Percentiles rank a stretch among this genome's conserved stretches.
Evolutionary conservation across 441 rosid genomes (phyloP).

Genomic region (Viola pubescens): DNA sequence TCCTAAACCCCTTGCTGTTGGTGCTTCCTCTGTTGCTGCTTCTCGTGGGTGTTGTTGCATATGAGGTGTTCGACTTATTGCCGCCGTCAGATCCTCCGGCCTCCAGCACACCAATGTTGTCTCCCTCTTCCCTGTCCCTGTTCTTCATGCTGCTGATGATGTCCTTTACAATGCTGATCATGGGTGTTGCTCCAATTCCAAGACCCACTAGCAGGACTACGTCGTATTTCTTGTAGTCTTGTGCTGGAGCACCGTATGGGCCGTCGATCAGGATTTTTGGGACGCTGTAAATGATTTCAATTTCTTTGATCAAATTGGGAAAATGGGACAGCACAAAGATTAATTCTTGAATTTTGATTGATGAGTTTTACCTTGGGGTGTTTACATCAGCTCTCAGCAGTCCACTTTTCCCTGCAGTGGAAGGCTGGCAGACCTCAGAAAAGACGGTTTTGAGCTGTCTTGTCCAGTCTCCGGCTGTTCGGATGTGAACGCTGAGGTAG

Average conservation of each 20-base stretch:
- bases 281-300: slow-evolving; percentile 25
- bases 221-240: slow-evolving; percentile 85
- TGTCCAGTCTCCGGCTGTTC: slow-evolving; percentile 91
- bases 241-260: slow-evolving; percentile 89
- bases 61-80: background rate
- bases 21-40: slow-evolving; percentile 6
- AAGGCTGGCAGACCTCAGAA: slow-evolving; percentile 59
- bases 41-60: background rate
- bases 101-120: background rate
- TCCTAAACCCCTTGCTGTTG: slow-evolving; percentile 38
- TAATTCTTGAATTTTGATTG: background rate
- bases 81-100: slow-evolving; percentile 13
- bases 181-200: slow-evolving; percentile 90
- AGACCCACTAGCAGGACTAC: slow-evolving; percentile 77
- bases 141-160: slow-evolving; percentile 83
- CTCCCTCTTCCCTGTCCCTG: slow-evolving; percentile 35
- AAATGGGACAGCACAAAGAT: too few species aligned
- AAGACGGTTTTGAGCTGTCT: slow-evolving; percentile 69
- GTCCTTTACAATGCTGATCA: slow-evolving; percentile 92
- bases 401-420: slow-evolving; percentile 60
- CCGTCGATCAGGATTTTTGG: slow-evolving; percentile 79
- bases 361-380: slow-evolving; percentile 25
- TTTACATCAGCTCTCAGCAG: slow-evolving; percentile 52
- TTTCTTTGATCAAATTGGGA: background rate
- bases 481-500: slow-evolving; percentile 74